Conservation (phyloP, 1,284 basidiomycete species). For the Ganoderma meredithae region DNA sequence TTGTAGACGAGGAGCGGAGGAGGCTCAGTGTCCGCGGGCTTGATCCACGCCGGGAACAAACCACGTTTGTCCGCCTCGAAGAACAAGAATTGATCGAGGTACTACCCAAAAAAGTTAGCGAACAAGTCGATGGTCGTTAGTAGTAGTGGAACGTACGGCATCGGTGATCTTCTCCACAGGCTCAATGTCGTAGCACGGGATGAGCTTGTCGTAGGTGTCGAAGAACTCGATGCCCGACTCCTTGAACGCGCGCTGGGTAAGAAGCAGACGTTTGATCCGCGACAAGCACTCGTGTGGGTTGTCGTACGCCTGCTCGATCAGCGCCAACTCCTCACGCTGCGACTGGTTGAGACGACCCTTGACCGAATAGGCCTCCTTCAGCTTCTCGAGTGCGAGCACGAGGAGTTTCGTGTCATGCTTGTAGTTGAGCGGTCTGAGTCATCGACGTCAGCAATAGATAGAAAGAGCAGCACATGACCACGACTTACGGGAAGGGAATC, state of each 20-base stretch:
- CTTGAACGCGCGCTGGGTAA: conserved; percentile 98
- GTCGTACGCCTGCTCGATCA: conserved; percentile 97
- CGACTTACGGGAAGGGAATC: conserved; percentile 90
- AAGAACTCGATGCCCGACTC: conserved; percentile 96
- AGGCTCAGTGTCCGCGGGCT: conserved; percentile 95
- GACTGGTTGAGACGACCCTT: conserved; percentile 96
- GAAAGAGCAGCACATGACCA: background rate
- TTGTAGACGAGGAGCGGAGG: conserved; percentile 97
- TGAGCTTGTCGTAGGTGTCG: conserved; percentile 96
- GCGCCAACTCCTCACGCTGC: conserved; percentile 93
- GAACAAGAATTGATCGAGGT: conserved; percentile 91
- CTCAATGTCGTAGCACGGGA: conserved; percentile 98
- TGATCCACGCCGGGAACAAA: conserved; percentile 97
- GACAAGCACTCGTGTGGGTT: conserved; percentile 94
- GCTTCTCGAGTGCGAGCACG: conserved; percentile 93
- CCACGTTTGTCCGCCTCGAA: conserved; percentile 97
- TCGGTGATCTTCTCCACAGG: conserved; percentile 99
- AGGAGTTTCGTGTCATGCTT: conserved; percentile 98
- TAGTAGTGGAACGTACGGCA: conserved; percentile 60
- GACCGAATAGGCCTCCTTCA: conserved; percentile 98
- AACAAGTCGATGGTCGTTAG: background rate
- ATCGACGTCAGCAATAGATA: conserved; percentile 11
- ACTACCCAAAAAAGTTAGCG: conserved; percentile 49
- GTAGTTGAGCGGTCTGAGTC: conserved; percentile 86
- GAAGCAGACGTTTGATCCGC: conserved; percentile 93